Evolutionary conservation across 257 asterid genomes (phyloP), one percentile per base, ranked within the genome.

Genomic region (Solanum neorickii): DNA sequence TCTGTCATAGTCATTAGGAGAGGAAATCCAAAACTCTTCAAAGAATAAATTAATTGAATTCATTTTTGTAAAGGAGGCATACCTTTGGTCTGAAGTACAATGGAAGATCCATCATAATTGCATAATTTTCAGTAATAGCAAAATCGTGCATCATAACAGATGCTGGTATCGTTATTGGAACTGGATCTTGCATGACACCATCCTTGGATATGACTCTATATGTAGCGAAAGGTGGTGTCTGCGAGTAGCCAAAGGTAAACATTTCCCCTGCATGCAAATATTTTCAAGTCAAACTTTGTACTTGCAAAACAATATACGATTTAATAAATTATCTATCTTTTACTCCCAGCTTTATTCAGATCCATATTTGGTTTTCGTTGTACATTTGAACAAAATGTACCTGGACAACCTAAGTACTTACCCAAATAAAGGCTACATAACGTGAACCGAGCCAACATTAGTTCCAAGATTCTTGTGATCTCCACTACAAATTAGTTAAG

Each of bases 141-240:
- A 97, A 97, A 89, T 97, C 99, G 87, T 97, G 99, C 98, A 97
- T 94, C 99, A 97, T 94, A 89, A 95, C 88, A 87, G 99, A 91
- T 12, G 89, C 95, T 86, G 98, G 85, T 86, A 97, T 88, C 84
- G 99, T 95, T 86, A 97, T 97, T 59, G 98, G 97, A 90, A 97
- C 99, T 23, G 99, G 98, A 89, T 95, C 99, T 83, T 95, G 90
- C 99, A 97, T 97, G 68, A 82, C 86, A 10, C 99, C 99, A 72
- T 94, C 98, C 92, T 92, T 94, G 80, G 98, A 94, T 92, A 97
- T 90, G 84, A 97, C 96, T 92, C 99, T 92, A 91, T 97, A 97
- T 84, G 98, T 95, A 92, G 95, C 46, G 88, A 92, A 94, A 62
- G 99, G 99, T 52, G 96, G 93, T 49, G 89, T 75, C 0, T 92